These are phyloP conservation scores for Chytriomyces sp. DNA, from an alignment of 192 early-diverging fungal species.

Conservation along the genomic window DNA sequence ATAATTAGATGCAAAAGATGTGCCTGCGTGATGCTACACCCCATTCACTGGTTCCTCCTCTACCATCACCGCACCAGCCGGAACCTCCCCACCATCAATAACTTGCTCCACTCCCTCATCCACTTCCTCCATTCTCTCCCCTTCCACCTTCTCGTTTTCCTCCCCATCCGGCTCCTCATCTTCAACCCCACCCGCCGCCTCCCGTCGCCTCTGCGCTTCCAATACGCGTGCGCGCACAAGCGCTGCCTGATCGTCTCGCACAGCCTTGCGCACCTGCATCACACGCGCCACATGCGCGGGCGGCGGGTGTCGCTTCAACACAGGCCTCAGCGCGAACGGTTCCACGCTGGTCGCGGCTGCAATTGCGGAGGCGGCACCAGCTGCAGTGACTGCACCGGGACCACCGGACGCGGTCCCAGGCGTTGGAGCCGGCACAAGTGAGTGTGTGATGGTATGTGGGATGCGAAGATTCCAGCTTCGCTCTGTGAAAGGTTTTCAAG, in stretches of 20 bases:
- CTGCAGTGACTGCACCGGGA: neutral
- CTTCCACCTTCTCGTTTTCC: no score
- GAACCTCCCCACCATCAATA: no score
- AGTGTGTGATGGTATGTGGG: constrained; percentile 38
- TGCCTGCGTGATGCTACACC: no score
- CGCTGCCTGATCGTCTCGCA: constrained; percentile 12
- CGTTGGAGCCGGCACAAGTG: constrained; percentile 54
- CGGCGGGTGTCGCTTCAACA: neutral
- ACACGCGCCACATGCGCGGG: constrained; percentile 12
- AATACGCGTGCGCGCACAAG: neutral
- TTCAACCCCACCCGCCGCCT: neutral
- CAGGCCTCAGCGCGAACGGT: neutral
- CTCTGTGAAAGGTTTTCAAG: constrained; percentile 52
- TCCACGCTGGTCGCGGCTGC: neutral
- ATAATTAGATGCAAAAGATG: no score
- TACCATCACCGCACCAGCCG: no score
- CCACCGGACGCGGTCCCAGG: neutral
- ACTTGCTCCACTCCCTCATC: no score
- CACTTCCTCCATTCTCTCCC: no score
- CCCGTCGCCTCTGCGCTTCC: neutral
- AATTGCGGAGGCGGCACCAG: neutral
- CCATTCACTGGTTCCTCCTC: no score
- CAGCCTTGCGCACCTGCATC: constrained; percentile 6
- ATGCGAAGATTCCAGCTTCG: constrained; percentile 90
- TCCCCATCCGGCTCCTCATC: neutral